Evolutionary conservation across 495 filamentous ascomycete genomes (phyloP).

Genomic region (Emericellopsis terricola): DNA sequence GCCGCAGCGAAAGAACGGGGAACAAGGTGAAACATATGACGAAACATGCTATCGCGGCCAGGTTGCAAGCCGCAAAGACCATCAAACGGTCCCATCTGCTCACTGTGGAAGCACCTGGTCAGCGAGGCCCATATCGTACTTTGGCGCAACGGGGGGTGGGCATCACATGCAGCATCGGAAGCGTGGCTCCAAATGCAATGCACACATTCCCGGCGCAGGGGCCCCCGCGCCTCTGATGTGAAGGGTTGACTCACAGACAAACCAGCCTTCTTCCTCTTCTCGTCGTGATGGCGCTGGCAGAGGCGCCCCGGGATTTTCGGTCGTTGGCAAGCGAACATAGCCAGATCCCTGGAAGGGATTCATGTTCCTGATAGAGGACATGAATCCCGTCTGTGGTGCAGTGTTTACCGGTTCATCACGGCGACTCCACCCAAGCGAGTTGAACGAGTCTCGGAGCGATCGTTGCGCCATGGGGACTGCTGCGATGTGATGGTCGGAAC

Average conservation of each 20-base stretch:
- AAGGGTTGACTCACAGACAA: conserved; percentile 67
- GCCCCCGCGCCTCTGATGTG: conserved; percentile 5
- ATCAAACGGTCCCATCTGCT: conserved; percentile 93
- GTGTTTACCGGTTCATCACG: conserved; percentile 66
- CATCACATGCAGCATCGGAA: conserved; percentile 3
- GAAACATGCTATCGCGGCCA: conserved; percentile 82
- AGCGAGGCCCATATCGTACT: too few species aligned
- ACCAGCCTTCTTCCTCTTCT: conserved; percentile 90
- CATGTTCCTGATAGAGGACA: conserved; percentile 64
- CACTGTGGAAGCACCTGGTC: conserved; percentile 38
- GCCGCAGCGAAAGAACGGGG: conserved; percentile 57
- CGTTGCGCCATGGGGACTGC: conserved; percentile 57
- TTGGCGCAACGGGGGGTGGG: background rate
- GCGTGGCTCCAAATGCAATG: conserved; percentile 5
- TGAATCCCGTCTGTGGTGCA: conserved; percentile 42
- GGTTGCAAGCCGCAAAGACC: conserved; percentile 79
- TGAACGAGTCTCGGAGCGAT: conserved; percentile 85
- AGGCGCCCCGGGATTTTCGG: conserved; percentile 65
- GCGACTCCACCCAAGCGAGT: conserved; percentile 86
- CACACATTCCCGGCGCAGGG: conserved; percentile 20
- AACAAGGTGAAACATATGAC: conserved; percentile 80
- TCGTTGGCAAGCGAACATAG: conserved; percentile 83
- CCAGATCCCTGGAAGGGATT: conserved; percentile 83
- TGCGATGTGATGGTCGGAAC: background rate
- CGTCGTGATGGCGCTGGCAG: conserved; percentile 69